A percentile compares a stretch with the other conserved stretches of the same genome.
Conservation (phyloP, 116 monocot genomes). For the Trichopus zeylanicus region DNA sequence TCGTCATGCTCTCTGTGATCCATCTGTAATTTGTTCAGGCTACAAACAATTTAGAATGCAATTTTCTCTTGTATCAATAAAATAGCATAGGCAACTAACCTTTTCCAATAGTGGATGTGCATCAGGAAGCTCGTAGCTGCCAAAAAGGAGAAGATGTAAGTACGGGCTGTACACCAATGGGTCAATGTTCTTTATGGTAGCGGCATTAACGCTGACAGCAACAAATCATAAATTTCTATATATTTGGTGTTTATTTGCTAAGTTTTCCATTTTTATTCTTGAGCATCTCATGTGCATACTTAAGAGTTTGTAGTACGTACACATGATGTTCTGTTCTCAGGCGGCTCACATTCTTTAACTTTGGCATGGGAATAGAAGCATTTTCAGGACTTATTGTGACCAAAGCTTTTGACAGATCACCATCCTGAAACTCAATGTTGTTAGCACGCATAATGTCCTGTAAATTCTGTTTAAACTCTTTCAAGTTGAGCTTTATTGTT, state of each 20-base stretch:
- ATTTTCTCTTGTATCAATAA: neutral
- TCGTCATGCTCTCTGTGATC: conserved; percentile 32
- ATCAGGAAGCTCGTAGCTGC: conserved; percentile 42
- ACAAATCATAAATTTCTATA: too few species aligned
- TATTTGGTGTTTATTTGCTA: neutral
- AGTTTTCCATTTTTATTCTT: neutral
- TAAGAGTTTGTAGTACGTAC: conserved; percentile 12
- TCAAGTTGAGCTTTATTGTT: conserved; percentile 20
- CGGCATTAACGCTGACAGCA: neutral
- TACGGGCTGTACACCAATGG: neutral
- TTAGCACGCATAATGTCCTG: conserved; percentile 14
- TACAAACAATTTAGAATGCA: neutral
- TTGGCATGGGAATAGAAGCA: conserved; percentile 36
- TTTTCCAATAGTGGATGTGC: conserved; percentile 22
- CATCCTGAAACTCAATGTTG: conserved; percentile 12
- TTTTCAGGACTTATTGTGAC: conserved; percentile 21
- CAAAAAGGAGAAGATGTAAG: neutral
- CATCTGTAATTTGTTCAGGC: conserved; percentile 12
- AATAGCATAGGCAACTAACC: conserved; percentile 22
- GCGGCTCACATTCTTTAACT: conserved; percentile 27
- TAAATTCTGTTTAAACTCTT: conserved; percentile 21
- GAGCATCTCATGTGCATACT: neutral
- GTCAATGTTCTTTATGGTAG: neutral
- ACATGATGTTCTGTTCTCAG: conserved; percentile 40
- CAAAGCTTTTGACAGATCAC: conserved; percentile 27